Base-by-base conservation (phyloP, 768 basidiomycete genomes). In the Leccinum pellstonianum region DNA sequence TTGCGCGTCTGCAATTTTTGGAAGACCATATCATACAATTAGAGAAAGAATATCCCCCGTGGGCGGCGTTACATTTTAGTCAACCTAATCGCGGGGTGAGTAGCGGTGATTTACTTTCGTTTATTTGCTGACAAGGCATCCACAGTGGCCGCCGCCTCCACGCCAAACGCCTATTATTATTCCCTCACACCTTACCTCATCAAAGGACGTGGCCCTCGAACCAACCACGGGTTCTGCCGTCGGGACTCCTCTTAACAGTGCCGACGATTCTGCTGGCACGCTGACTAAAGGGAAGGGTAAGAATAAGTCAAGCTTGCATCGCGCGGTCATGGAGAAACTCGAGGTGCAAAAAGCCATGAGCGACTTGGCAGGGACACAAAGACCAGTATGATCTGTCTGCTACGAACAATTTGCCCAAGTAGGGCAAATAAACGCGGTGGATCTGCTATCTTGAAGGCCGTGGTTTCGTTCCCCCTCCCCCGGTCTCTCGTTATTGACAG, bases 11-110 rank as follows among this genome's bases (percentile, higher is more conserved):
- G 17, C 83, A 84, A 62, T 85, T 83, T 62, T 72, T 93, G 1
- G 91, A 93, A 70, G 87, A 91, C 38, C 90, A 92, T 65, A 81
- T 93, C 60, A 79, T 88, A 38, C 81, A 80, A 53, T 77, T 93
- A 2, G 91, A 93, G 70, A 89, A 84, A 66, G 90, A 91, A 55
- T 92, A 90, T 66, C 91, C 91, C 3, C 89, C 91, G 5, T 93
- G 91, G 91, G 89, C 91, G 0, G 90, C 91, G 8, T 75, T 93
- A n/a, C 91, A 93, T 68, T 93, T 93, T 70, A 91, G 89, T 57
- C 91, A 93, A 68, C 91, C 91, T 3, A 81, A 85, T 65, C 84
- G 91, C 58, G 88, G 86, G 27, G 91, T 93, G 75, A 52, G 88
- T 80, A 5, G 57, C 17, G 37, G 58, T 57, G 27, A 41, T n/a